Evolutionary conservation across 441 rosid species (phyloP).

Genomic region (Croton setiger): DNA sequence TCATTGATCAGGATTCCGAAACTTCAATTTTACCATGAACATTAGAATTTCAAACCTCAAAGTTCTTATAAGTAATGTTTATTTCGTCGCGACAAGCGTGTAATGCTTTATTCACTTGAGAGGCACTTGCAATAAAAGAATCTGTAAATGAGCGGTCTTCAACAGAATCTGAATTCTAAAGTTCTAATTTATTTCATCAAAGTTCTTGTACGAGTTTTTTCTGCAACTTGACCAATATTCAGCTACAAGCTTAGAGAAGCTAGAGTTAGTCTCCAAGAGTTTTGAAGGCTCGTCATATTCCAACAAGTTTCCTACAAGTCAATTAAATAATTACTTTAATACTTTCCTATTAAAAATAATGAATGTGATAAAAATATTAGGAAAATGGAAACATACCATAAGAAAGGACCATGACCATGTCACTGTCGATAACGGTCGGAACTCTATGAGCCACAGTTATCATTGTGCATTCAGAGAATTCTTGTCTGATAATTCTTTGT

Average conservation of each 20-base stretch:
- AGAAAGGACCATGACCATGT: conserved; percentile 91
- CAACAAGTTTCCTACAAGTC: conserved; percentile 53
- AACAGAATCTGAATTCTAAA: too few relatives aligned
- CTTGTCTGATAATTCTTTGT: conserved; percentile 66
- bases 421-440: conserved; percentile 84
- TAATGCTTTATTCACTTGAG: too few relatives aligned
- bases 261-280: conserved; percentile 68
- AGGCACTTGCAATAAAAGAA: too few relatives aligned
- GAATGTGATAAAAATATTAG: not conserved
- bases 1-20: too few relatives aligned
- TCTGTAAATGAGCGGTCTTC: too few relatives aligned
- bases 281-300: conserved; percentile 73
- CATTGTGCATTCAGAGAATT: conserved; percentile 64
- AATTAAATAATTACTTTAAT: not conserved
- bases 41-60: too few relatives aligned
- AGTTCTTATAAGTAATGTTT: too few relatives aligned
- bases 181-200: not conserved
- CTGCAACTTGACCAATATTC: conserved; percentile 89
- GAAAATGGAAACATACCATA: conserved; percentile 37
- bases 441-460: conserved; percentile 86
- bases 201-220: conserved; percentile 28
- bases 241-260: conserved; percentile 76
- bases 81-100: too few relatives aligned
- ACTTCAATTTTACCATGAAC: too few relatives aligned
- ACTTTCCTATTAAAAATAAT: not conserved